Percentiles rank a stretch among this genome's conserved stretches.
phyloP scores from a whole-genome alignment of 2,329 filamentous ascomycete species.

The Pyrenophora teres region DNA sequence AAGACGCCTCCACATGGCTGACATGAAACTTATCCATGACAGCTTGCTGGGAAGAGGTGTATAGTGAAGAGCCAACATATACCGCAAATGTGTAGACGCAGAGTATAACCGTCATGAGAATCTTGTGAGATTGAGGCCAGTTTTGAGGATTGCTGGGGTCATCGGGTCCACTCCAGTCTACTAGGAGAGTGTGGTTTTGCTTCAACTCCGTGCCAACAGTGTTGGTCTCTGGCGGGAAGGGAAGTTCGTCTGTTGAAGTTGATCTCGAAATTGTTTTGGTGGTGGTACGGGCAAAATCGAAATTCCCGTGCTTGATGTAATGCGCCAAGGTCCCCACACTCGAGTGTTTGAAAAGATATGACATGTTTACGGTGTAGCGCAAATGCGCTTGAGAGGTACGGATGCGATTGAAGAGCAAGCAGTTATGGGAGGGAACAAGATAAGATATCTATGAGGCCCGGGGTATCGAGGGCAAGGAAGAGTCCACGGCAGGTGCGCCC shows the following conservation, averaged over 20 bases:
- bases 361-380: constrained; percentile 18
- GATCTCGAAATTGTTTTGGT: constrained; percentile 21
- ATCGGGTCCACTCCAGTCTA: constrained; percentile 48
- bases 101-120: constrained; percentile 39
- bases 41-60: constrained; percentile 49
- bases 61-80: constrained; percentile 59
- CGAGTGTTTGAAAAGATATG: constrained; percentile 28
- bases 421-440: neutral
- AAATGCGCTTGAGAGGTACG: neutral
- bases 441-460: neutral
- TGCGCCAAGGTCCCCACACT: constrained; percentile 22
- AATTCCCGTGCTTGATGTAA: constrained; percentile 26
- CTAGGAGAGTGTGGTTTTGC: constrained; percentile 32
- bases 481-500: neutral
- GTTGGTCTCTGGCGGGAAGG: constrained; percentile 11
- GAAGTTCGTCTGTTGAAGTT: constrained; percentile 28
- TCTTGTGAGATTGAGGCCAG: constrained; percentile 39
- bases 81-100: constrained; percentile 64
- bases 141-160: constrained; percentile 46
- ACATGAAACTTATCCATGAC: constrained; percentile 60
- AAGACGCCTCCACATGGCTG: constrained; percentile 55
- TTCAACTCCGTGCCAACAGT: constrained; percentile 24
- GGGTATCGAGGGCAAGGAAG: neutral
- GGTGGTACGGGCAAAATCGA: constrained; percentile 24
- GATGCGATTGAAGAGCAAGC: neutral